A percentile compares a stretch with the other conserved stretches of the same genome.
Evolutionary conservation across 73 alveolate genomes (phyloP).

Genomic region (Paramecium octaurelia): DNA sequence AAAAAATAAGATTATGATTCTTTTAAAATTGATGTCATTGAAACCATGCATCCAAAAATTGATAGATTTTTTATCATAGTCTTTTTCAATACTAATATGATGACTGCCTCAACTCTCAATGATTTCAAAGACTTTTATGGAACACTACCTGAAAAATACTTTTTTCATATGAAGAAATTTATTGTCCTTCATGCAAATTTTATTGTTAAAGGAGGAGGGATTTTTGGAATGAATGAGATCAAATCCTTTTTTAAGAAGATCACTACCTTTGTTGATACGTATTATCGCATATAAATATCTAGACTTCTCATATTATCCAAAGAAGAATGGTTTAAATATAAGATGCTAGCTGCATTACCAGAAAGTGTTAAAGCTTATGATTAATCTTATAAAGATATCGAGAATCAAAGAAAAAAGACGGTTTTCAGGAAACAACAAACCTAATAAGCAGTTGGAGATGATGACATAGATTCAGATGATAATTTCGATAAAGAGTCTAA

Average conservation of each 20-base stretch:
- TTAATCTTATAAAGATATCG: slow-evolving; percentile 36
- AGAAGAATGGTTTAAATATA: not conserved
- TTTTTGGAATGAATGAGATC: not conserved
- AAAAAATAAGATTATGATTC: slow-evolving; percentile 17
- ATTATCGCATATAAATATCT: not conserved
- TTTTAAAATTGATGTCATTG: not conserved
- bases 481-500: not conserved
- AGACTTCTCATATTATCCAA: not conserved
- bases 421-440: not conserved
- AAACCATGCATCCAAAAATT: not conserved
- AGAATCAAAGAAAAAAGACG: not conserved
- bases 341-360: not conserved
- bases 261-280: slow-evolving; percentile 10
- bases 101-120: slow-evolving; percentile 37
- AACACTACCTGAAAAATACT: not conserved
- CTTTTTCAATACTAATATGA: slow-evolving; percentile 21
- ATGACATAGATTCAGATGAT: not conserved
- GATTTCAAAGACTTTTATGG: slow-evolving; percentile 35
- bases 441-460: not conserved
- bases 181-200: slow-evolving; percentile 39
- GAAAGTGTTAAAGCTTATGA: not conserved
- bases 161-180: not conserved
- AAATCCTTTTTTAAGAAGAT: not conserved
- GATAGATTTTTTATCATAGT: not conserved
- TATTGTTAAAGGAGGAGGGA: slow-evolving; percentile 14